Evolutionary conservation across 768 basidiomycete genomes (phyloP).

Genomic region (Termitomyces sp.): DNA sequence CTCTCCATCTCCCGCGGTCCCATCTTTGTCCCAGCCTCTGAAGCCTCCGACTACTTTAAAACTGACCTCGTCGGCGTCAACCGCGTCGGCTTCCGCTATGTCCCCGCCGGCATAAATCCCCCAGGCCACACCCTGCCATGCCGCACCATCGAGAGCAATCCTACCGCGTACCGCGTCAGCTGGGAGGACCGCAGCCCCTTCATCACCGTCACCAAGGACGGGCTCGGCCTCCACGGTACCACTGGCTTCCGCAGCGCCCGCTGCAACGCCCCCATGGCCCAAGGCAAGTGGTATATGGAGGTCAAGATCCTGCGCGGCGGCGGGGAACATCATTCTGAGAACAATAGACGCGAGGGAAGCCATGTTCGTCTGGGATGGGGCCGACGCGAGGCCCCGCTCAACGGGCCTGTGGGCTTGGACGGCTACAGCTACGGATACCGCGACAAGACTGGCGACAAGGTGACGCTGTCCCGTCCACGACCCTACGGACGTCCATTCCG

Average conservation of each 20-base stretch:
- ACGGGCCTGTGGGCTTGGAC: constrained; percentile 90
- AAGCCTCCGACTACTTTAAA: constrained; percentile 53
- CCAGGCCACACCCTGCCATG: constrained; percentile 57
- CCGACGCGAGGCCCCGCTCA: constrained; percentile 88
- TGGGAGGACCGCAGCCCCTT: constrained; percentile 92
- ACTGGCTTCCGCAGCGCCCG: constrained; percentile 91
- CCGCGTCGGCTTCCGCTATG: constrained; percentile 75
- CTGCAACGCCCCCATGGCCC: constrained; percentile 82
- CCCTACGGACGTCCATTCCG: constrained; percentile 73
- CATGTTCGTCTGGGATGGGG: constrained; percentile 93
- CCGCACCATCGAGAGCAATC: constrained; percentile 78
- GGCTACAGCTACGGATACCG: constrained; percentile 91
- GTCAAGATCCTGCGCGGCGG: constrained; percentile 75
- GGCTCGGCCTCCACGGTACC: constrained; percentile 69
- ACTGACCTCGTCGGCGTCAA: constrained; percentile 74
- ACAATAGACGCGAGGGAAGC: constrained; percentile 56
- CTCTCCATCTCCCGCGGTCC: constrained; percentile 76
- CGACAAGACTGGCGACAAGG: constrained; percentile 91
- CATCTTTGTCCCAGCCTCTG: constrained; percentile 55
- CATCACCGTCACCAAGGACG: constrained; percentile 76
- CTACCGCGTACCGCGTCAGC: constrained; percentile 65
- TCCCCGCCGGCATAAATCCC: constrained; percentile 71
- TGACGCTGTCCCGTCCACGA: constrained; percentile 76
- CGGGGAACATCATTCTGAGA: constrained; percentile 50
- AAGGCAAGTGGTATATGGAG: constrained; percentile 96